A percentile compares a stretch with the other conserved stretches of the same genome.
phyloP scores from a whole-genome alignment of 2,329 filamentous ascomycete species.

The Hirsutella minnesotensis region DNA sequence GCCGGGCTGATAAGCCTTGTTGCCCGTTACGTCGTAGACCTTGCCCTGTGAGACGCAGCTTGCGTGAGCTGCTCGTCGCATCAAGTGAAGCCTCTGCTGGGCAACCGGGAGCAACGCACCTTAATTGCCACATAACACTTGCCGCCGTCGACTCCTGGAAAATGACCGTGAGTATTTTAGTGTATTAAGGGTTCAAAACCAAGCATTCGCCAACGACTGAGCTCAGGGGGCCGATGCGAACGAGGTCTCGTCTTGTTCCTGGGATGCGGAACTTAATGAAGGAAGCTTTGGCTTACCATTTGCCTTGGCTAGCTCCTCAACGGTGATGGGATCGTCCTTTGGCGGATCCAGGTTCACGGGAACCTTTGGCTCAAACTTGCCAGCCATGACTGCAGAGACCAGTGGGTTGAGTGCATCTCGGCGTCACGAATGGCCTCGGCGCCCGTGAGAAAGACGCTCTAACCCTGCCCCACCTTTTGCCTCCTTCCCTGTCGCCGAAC shows the following conservation, averaged over 20 bases:
- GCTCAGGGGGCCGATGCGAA: too few relatives aligned
- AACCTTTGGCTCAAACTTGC: constrained; percentile 67
- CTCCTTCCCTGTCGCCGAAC: constrained; percentile 1
- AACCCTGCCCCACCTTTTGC: background rate
- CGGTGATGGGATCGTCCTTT: constrained; percentile 76
- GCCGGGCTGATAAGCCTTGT: constrained; percentile 71
- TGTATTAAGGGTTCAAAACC: too few relatives aligned
- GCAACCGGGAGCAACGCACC: constrained; percentile 24
- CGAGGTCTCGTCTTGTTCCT: too few relatives aligned
- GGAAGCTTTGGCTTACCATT: constrained; percentile 51
- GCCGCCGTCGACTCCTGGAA: constrained; percentile 48
- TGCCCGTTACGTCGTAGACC: constrained; percentile 88
- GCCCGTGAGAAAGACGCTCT: background rate
- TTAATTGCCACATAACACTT: constrained; percentile 62
- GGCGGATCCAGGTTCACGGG: constrained; percentile 69
- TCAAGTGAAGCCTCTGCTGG: background rate
- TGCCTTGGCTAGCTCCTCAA: constrained; percentile 67
- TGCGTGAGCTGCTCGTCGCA: background rate
- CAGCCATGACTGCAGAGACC: constrained; percentile 30
- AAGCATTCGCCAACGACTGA: too few relatives aligned
- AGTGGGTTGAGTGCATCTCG: background rate
- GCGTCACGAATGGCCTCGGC: background rate
- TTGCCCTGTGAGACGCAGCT: constrained; percentile 49
- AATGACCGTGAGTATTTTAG: too few relatives aligned
- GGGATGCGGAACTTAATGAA: too few relatives aligned